Base-by-base conservation (phyloP, 2,329 filamentous ascomycete genomes). In the Xylaria arbuscula region DNA sequence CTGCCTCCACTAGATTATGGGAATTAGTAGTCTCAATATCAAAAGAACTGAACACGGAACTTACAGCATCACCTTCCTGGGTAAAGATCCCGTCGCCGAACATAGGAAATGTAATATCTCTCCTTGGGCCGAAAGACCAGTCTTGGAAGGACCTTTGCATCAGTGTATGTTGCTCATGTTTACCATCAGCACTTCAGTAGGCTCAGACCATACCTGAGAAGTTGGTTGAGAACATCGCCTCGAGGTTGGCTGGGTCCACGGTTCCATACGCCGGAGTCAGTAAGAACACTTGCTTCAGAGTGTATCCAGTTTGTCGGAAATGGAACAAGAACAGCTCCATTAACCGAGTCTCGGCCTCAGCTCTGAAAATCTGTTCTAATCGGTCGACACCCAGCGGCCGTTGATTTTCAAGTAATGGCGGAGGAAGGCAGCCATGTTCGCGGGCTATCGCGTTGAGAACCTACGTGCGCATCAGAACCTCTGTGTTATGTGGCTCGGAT, bases 61-160 rank as follows among this genome's bases (percentile, higher is more conserved):
- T 60, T 48, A 70, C 68, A 32, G 72, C 72, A 19, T 75, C 70
- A 9, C 78, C 78, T 17, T 78, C 75, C 36, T 78, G 76, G 2
- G 79, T 78, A 67, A 81, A 81, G 66, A 81, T 78, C 28, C 80
- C 79, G 55, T 78, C 74, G 0, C 80, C 80, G 9, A 80, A 72
- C 58, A 80, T 69, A 0, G 79, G 79, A 64, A 73, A 74, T n/a
- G 73, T 72, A 50, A 75, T 73, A 15, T 67, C 69, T n/a, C 74
- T 72, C 22, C 73, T 68, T 24, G 72, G 74, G 10, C 73, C 72
- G 34, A 74, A 63, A 11, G 72, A 73, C 71, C 70, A 76, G 45
- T 76, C 74, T 76, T 63, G n/a, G 69, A 47, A 24, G 48, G 19
- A 22, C 11, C 13, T 8, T 47, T 15, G 6, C 17, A 28, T 64